A percentile compares a stretch with the other conserved stretches of the same genome.
Evolutionary conservation across 176 grass and related monocot genomes (phyloP).

Genomic region (Musa acuminata): DNA sequence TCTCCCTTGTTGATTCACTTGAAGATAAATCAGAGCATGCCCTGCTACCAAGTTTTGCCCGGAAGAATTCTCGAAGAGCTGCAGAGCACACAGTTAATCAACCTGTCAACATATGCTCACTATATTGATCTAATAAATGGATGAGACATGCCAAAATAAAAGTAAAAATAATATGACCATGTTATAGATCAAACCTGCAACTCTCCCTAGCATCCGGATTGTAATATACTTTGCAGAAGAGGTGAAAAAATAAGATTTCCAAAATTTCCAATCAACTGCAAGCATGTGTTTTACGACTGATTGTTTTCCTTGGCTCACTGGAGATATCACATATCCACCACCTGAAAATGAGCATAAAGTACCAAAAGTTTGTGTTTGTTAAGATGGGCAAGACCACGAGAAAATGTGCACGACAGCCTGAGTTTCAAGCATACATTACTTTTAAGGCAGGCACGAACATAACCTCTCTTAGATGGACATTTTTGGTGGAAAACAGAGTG

Average conservation of each 20-base stretch:
- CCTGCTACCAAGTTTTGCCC: slow-evolving; percentile 71
- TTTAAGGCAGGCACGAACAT: slow-evolving; percentile 30
- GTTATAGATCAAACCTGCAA: slow-evolving; percentile 12
- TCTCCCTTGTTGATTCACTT: slow-evolving; percentile 54
- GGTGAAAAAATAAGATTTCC: slow-evolving; percentile 27
- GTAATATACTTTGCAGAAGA: slow-evolving; percentile 25
- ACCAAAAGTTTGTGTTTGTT: neutral
- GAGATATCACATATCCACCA: slow-evolving; percentile 32
- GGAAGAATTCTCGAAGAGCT: slow-evolving; percentile 89
- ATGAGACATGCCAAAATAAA: neutral
- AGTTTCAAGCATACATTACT: slow-evolving; percentile 33
- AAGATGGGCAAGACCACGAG: neutral
- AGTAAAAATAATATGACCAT: neutral
- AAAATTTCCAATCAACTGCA: slow-evolving; percentile 29
- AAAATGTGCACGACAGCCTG: neutral
- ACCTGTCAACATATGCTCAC: neutral
- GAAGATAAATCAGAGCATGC: slow-evolving; percentile 68
- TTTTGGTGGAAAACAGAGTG: slow-evolving; percentile 29
- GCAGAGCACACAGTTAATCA: slow-evolving; percentile 21
- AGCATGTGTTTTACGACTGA: slow-evolving; percentile 30
- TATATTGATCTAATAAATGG: neutral
- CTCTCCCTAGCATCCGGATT: slow-evolving; percentile 27
- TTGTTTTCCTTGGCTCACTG: slow-evolving; percentile 25
- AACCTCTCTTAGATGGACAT: slow-evolving; percentile 9
- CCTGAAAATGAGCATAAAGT: slow-evolving; percentile 14